Base-by-base conservation (phyloP, 169 alveolate species). In the Plasmodium berghei region DNA sequence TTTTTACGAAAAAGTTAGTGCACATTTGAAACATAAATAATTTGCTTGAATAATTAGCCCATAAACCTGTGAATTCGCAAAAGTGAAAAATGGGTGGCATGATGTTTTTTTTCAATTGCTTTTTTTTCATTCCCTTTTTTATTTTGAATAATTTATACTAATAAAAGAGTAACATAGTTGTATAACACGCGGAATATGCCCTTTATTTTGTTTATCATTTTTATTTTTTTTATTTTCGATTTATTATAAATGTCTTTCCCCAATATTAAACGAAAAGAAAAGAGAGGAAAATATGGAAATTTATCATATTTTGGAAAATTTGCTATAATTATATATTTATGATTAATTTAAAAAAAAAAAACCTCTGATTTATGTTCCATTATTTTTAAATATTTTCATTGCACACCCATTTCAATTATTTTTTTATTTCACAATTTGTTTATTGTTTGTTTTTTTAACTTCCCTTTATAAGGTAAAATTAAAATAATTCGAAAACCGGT, bases 1-100 rank as follows among this genome's bases (percentile, higher is more conserved):
- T 72, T 54, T 66, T 80, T 80, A 80, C 90, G 77, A 12, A 67
- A 80, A 80, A 58, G 90, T 28, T 67, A 59, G 66, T 40, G 52
- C 61, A 59, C 54, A 67, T 49, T 80, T 80, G 80, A 59, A 28
- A 61, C 69, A 80, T 18, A 80, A 48, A 52, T 80, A 80, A 16
- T 18, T 80, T 59, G 72, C 40, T 52, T 80, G 90, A 56, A 80
- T 46, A 55, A 64, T 49, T 80, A 80, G 34, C 48, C 18, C 72
- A 48, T 67, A 55, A 18, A 58, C 55, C 90, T 80, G 90, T 46
- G 12, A 34, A 63, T 46, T 18, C 22, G 49, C 5, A 42, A 26
- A 52, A 24, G 54, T 6, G 40, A 58, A 18, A 58, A 58, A 58
- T n/a, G 20, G 85, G 34, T 14, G 5, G 12, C 12, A 5, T 9